Conservation (phyloP, 192 early-diverging fungal species). For the Entrophospora sp. region DNA sequence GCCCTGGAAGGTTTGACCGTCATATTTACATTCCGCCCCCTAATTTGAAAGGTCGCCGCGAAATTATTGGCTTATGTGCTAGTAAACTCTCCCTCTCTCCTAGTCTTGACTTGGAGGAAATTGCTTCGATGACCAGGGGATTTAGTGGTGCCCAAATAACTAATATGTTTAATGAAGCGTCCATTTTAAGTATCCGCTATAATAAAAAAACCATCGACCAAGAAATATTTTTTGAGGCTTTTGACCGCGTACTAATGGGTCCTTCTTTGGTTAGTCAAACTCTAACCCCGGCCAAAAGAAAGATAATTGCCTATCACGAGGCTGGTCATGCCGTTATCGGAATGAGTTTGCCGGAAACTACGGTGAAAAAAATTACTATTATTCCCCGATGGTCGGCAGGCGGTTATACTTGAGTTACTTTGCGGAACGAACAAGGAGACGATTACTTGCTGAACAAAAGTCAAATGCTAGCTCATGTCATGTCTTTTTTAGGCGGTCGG, state of each 20-base stretch:
- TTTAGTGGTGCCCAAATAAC: conserved; percentile 80
- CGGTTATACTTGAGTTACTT: not conserved
- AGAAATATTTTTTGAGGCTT: conserved; percentile 63
- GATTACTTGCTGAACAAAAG: not conserved
- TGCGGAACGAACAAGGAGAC: not conserved
- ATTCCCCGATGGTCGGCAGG: not conserved
- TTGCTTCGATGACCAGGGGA: conserved; percentile 70
- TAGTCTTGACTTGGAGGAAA: conserved; percentile 37
- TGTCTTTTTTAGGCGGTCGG: not conserved
- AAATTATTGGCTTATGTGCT: conserved; percentile 41
- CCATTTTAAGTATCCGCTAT: conserved; percentile 60
- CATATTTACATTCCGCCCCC: conserved; percentile 49
- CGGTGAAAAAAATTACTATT: conserved; percentile 13
- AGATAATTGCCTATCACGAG: conserved; percentile 76
- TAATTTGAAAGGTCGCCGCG: conserved; percentile 34
- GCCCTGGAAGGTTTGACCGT: conserved; percentile 78
- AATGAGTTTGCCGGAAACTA: not conserved
- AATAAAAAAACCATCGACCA: conserved; percentile 79
- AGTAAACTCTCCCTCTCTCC: conserved; percentile 34
- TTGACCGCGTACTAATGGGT: conserved; percentile 63
- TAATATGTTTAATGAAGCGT: conserved; percentile 78
- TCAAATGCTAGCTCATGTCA: conserved; percentile 5
- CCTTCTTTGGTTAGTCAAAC: conserved; percentile 27
- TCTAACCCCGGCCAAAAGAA: conserved; percentile 59
- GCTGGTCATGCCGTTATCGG: conserved; percentile 76